Evolutionary conservation across 768 basidiomycete genomes (phyloP).

Genomic region (Floccularia luteovirens): DNA sequence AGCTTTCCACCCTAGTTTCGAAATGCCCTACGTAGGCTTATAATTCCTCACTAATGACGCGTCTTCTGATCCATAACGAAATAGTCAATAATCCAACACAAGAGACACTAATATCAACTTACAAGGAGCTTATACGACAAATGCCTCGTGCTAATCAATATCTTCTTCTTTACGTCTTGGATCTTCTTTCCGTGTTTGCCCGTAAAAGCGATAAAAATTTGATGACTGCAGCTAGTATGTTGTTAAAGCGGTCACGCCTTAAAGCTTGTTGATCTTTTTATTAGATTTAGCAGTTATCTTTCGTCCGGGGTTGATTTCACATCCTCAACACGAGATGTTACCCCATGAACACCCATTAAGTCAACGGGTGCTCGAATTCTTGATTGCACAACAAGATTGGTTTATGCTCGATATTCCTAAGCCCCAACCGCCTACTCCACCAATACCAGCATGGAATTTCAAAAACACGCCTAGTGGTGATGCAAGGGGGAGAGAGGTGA

Average conservation of each 20-base stretch:
- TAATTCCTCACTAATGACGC: background rate
- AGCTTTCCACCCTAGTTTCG: conserved; percentile 50
- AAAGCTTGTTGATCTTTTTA: background rate
- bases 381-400: conserved; percentile 94
- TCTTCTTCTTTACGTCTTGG: conserved; percentile 94
- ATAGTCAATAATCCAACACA: conserved; percentile 46
- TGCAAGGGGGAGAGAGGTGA: background rate
- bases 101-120: conserved; percentile 68
- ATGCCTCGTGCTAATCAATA: conserved; percentile 91
- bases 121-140: conserved; percentile 75
- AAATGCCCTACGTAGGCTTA: conserved; percentile 56
- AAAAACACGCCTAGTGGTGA: background rate
- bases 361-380: conserved; percentile 88
- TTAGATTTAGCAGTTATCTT: conserved; percentile 96
- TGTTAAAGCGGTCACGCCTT: background rate
- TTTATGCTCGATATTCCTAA: conserved; percentile 87
- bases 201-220: conserved; percentile 87
- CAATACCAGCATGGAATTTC: background rate
- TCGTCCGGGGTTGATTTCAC: conserved; percentile 89
- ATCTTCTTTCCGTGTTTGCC: conserved; percentile 87
- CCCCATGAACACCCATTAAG: conserved; percentile 83
- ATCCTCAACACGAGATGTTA: conserved; percentile 79
- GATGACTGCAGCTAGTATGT: conserved; percentile 91
- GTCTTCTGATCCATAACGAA: background rate
- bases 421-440: conserved; percentile 29